Evolutionary conservation across 2,329 filamentous ascomycete genomes (phyloP).

Genomic region (Colletotrichum aenigma): DNA sequence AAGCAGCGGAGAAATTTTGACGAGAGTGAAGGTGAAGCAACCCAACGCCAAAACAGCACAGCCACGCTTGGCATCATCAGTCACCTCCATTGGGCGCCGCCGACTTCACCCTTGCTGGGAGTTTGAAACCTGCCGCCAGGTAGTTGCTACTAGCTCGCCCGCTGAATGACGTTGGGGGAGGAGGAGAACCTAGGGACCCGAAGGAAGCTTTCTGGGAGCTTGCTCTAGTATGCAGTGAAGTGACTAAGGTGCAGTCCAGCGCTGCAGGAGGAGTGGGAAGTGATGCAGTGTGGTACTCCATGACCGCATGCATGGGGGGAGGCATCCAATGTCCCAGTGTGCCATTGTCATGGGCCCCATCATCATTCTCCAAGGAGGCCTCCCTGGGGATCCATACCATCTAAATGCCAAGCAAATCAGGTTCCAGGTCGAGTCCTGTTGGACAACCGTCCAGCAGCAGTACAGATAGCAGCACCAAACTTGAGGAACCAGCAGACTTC

Average conservation of each 20-base stretch:
- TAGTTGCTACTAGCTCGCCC: not conserved
- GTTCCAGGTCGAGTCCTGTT: not conserved
- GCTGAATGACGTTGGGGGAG: constrained; percentile 12
- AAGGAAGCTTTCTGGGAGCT: not conserved
- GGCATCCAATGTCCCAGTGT: not conserved
- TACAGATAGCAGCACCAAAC: not conserved
- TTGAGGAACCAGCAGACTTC: not conserved
- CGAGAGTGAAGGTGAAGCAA: not conserved
- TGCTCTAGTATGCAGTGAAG: not conserved
- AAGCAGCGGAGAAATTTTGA: constrained; percentile 16
- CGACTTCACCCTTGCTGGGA: not conserved
- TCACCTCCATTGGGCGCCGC: constrained; percentile 1
- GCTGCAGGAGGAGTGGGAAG: not conserved
- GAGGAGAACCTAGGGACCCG: not conserved
- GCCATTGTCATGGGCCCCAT: not conserved
- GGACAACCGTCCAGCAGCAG: not conserved
- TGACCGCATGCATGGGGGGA: not conserved
- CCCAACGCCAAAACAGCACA: constrained; percentile 13
- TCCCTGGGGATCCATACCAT: not conserved
- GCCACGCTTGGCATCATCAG: constrained; percentile 15
- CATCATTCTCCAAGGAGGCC: not conserved
- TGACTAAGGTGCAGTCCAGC: not conserved
- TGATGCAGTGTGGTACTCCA: not conserved
- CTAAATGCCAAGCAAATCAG: not conserved
- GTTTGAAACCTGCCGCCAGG: constrained; percentile 3